phyloP scores from a whole-genome alignment of 129 eudicot species.

The Ambrosia trifida region DNA sequence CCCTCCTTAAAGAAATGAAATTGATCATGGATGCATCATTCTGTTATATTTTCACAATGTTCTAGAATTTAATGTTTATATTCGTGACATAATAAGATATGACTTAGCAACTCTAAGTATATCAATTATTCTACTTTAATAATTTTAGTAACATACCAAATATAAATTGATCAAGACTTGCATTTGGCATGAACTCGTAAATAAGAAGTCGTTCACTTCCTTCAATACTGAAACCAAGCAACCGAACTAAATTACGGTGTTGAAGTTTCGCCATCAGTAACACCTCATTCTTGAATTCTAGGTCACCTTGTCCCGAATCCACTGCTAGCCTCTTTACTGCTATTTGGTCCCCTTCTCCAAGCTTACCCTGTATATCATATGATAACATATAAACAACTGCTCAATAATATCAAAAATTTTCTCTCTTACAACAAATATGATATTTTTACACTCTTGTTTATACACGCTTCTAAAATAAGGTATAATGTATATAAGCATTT shows the following conservation, averaged over 20 bases:
- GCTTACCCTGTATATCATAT: not conserved
- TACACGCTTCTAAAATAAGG: too few species aligned
- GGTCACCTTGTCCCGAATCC: constrained; percentile 13
- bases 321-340: constrained; percentile 2
- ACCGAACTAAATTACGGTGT: constrained; percentile 5
- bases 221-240: not conserved
- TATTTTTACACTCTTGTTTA: too few species aligned
- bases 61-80: too few species aligned
- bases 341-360: not conserved
- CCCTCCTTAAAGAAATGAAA: not conserved
- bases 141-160: constrained; percentile 3
- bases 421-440: too few species aligned
- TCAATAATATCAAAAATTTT: too few species aligned
- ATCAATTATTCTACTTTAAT: too few species aligned
- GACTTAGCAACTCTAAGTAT: too few species aligned
- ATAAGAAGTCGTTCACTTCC: constrained; percentile 12
- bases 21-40: not conserved
- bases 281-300: constrained; percentile 2
- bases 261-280: not conserved
- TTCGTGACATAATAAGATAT: too few species aligned
- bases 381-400: too few species aligned
- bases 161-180: constrained; percentile 13
- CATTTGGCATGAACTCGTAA: not conserved
- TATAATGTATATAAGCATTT: too few species aligned
- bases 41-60: not conserved